phyloP scores from a whole-genome alignment of 2,329 filamentous ascomycete genomes.

The Aspergillus alliaceus region DNA sequence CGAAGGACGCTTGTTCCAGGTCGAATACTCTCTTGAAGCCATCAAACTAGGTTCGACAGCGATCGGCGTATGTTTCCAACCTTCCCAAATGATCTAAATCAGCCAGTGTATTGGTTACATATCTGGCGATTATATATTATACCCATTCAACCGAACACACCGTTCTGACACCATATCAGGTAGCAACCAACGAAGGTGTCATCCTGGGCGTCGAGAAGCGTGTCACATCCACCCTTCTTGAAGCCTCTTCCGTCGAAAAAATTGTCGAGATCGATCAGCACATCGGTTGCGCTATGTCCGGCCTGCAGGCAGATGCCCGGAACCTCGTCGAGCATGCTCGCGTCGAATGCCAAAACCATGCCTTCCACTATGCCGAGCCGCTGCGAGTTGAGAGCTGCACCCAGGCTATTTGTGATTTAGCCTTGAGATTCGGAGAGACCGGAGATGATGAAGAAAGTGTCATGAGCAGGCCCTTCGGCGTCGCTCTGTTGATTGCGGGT shows the following conservation, averaged over 20 bases:
- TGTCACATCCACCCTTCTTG: constrained; percentile 94
- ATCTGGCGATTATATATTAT: background rate
- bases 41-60: constrained; percentile 99
- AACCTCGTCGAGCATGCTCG: constrained; percentile 98
- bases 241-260: constrained; percentile 98
- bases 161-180: constrained; percentile 41
- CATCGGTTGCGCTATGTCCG: constrained; percentile 98
- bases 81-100: background rate
- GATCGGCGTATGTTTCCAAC: constrained; percentile 68
- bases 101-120: background rate
- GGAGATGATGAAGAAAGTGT: constrained; percentile 98
- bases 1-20: constrained; percentile 98
- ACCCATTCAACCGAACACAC: background rate
- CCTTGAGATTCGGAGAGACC: constrained; percentile 93
- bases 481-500: constrained; percentile 92
- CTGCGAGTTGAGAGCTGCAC: constrained; percentile 96
- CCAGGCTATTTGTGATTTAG: constrained; percentile 96
- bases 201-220: constrained; percentile 98
- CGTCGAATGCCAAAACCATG: constrained; percentile 94
- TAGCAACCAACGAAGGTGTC: constrained; percentile 91
- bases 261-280: constrained; percentile 99
- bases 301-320: constrained; percentile 93
- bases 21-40: constrained; percentile 99
- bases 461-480: constrained; percentile 96
- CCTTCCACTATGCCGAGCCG: constrained; percentile 96